Conservation (phyloP, 805 yeast species). For the Danielozyma ontarioensis region DNA sequence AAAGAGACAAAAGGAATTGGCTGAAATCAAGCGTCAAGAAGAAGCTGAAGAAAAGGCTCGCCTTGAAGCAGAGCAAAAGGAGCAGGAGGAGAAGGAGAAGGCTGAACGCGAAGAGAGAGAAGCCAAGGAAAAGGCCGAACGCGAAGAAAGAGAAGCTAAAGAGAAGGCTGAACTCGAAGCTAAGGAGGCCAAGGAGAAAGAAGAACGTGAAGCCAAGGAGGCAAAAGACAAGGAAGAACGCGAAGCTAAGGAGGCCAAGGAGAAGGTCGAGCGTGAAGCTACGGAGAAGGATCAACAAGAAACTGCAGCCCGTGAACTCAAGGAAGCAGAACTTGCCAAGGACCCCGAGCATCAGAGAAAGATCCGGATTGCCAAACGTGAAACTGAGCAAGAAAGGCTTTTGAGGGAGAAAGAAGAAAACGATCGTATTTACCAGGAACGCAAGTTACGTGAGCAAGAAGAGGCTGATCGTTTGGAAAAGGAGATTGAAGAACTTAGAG, state of each 20-base stretch:
- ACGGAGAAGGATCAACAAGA: slow-evolving; percentile 6
- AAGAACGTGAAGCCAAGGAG: slow-evolving; percentile 4
- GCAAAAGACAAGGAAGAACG: slow-evolving; percentile 3
- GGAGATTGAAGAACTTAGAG: slow-evolving; percentile 27
- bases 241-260: slow-evolving; percentile 5
- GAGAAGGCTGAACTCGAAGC: slow-evolving; percentile 2
- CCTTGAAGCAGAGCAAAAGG: slow-evolving; percentile 5
- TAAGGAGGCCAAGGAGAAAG: slow-evolving; percentile 1
- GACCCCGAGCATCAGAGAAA: slow-evolving; percentile 23
- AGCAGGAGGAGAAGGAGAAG: slow-evolving; percentile 6
- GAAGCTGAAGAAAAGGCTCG: slow-evolving; percentile 2
- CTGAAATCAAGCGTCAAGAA: slow-evolving; percentile 4
- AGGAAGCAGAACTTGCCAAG: slow-evolving; percentile 12
- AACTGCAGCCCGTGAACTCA: slow-evolving; percentile 1
- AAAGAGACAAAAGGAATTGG: slow-evolving; percentile 6
- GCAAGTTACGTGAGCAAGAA: slow-evolving; percentile 18
- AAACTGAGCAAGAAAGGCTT: slow-evolving; percentile 20
- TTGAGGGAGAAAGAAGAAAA: slow-evolving; percentile 20
- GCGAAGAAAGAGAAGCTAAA: slow-evolving; percentile 5
- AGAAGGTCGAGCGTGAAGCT: slow-evolving; percentile 13
- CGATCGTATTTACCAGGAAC: slow-evolving; percentile 19
- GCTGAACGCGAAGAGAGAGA: slow-evolving; percentile 2
- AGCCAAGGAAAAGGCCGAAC: slow-evolving; percentile 5
- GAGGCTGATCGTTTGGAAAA: slow-evolving; percentile 25
- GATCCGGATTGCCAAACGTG: slow-evolving; percentile 21